Evolutionary conservation across 805 yeast species (phyloP), one percentile per base, ranked within the genome.

Genomic region (Candida namnaoensis): DNA sequence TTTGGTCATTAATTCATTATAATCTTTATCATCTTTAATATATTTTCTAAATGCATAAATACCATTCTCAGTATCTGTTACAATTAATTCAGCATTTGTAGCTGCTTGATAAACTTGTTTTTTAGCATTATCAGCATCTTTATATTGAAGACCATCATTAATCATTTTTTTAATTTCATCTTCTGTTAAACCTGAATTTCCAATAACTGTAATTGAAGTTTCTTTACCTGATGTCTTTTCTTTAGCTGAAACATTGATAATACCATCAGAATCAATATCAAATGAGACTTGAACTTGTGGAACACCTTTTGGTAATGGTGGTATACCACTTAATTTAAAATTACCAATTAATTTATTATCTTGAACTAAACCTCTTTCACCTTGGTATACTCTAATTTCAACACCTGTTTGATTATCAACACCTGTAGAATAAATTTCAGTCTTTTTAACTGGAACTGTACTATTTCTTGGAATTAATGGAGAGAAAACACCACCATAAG

Each of bases 11-110:
- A 74, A 71, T 5, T 34, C 36, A 50, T 66, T 66, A 58, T 71
- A 78, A 40, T 74, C 62, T 57, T 69, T 74, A 52, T 81, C 88
- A 46, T 66, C 71, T 7, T 57, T 47, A 5, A 78, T 70, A 8
- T 62, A 45, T 7, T 63, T 60, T 8, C 72, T 71, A 56, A 82
- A 83, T 65, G 86, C 95, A 50, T 69, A 69, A 47, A 93, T 68
- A 9, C 96, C 91, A 64, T 74, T 74, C 63, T 88, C 96, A 40
- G 95, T 88, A 62, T 93, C 99, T 54, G 83, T 81, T 51, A 88
- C 77, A 40, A 82, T 71, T 53, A 82, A 78, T 49, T 83, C 95
- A 25, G 88, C 85, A 57, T 80, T 74, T 57, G 83, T 82, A 34
- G 91, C 87, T 55, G 77, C 80, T 56, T 84, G 88, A 46, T 80